Percentiles rank a stretch among this genome's conserved stretches.
These are phyloP conservation scores for Xylariales sp. DNA, from an alignment of 2,329 filamentous ascomycete genomes.

Conservation along the genomic window DNA sequence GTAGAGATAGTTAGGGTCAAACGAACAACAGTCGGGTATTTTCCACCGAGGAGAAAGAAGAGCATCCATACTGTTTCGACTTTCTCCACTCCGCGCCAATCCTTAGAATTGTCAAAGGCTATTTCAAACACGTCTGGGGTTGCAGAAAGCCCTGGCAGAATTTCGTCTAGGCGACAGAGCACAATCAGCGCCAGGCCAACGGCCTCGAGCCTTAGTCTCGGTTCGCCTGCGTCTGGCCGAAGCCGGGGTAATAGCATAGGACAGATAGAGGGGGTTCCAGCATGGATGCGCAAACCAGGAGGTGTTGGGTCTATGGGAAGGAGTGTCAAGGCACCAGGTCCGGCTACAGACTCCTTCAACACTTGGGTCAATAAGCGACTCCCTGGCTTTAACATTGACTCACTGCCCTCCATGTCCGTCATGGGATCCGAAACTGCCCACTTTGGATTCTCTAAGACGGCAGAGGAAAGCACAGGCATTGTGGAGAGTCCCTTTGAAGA, in stretches of 20 bases:
- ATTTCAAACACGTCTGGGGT: constrained; percentile 46
- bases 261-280: constrained; percentile 53
- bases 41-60: constrained; percentile 91
- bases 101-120: constrained; percentile 67
- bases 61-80: constrained; percentile 75
- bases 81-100: constrained; percentile 74
- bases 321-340: constrained; percentile 79
- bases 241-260: constrained; percentile 49
- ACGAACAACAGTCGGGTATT: constrained; percentile 85
- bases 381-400: constrained; percentile 79
- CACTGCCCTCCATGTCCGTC: constrained; percentile 73
- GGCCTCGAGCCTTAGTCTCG: constrained; percentile 45
- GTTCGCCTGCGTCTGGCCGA: constrained; percentile 45
- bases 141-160: constrained; percentile 47
- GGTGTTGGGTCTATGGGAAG: constrained; percentile 85
- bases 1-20: constrained; percentile 89
- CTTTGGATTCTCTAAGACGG: constrained; percentile 62
- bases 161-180: constrained; percentile 49
- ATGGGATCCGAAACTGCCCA: constrained; percentile 70
- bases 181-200: constrained; percentile 44
- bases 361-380: constrained; percentile 86
- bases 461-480: constrained; percentile 55
- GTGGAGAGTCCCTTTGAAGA: constrained; percentile 65
- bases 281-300: constrained; percentile 83
- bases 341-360: constrained; percentile 85